Base-by-base conservation (phyloP, 495 filamentous ascomycete species). In the Clohesyomyces aquaticus region DNA sequence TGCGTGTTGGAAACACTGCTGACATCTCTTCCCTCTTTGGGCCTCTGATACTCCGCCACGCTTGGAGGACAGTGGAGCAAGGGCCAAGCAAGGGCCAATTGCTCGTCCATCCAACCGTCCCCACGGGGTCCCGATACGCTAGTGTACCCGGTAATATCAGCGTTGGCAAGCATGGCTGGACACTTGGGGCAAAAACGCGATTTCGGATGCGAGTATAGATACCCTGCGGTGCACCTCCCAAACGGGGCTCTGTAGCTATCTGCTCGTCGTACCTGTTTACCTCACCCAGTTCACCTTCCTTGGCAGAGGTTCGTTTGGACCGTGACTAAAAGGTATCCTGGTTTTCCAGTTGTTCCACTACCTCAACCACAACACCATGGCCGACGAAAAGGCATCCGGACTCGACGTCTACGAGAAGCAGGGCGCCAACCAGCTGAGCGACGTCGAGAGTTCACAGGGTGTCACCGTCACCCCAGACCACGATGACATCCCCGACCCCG, bases 401-500 rank as follows among this genome's bases (percentile, higher is more conserved):
- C 23, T 60, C 12, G 32, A 41, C 1, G n/a, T 42, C 27, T 29
- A 18, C 41, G 51, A 67, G 29, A 56, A 67, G 47, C 29, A 45
- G 9, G 23, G 32, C 14, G 38, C 38, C 26, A 43, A 19, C 25
- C n/a, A 21, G 12, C 8, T 53, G 11, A 59, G 52, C 32, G 59
- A 62, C 22, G 14, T 67, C 21, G 65, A 67, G 53, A 27, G 43
- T 27, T 52, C 51, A 22, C 32, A 14, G 14, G 65, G 53, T 22
- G 47, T 59, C 43, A 55, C 19, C 18, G 53, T 59, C 21, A 51
- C 58, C 3, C 9, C 51, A 41, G 65, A 67, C 19, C 45, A 62
- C 26, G 56, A 76, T 8, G 73, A 75, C 0, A 73, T 79, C 21
- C 79, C 79, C 52, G 87, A 91, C 63, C 88, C 87, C 0, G 89